phyloP scores from a whole-genome alignment of 2,329 filamentous ascomycete genomes.

The Penicillium verrucosum region DNA sequence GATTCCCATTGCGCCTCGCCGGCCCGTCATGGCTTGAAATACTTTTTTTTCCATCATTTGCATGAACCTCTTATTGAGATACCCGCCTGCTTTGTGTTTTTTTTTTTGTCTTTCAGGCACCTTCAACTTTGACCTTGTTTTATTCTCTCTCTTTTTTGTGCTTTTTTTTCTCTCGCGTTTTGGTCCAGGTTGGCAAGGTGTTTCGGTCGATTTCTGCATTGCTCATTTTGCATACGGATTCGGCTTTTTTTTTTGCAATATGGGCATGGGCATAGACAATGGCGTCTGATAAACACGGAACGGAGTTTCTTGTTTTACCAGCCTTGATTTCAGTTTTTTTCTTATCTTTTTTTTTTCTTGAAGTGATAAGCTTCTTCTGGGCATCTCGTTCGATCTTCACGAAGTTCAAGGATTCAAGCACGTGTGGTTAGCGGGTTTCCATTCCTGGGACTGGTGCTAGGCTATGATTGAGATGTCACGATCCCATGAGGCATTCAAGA shows the following conservation, averaged over 20 bases:
- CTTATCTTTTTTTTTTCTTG: neutral
- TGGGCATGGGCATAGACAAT: slow-evolving; percentile 25
- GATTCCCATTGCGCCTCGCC: slow-evolving; percentile 38
- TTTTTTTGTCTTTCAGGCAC: slow-evolving; percentile 15
- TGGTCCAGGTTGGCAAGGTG: slow-evolving; percentile 5
- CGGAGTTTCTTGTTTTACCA: slow-evolving; percentile 17
- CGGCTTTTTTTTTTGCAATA: slow-evolving; percentile 8
- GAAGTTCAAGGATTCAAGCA: neutral
- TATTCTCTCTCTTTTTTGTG: slow-evolving; percentile 3
- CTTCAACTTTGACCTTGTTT: slow-evolving; percentile 9
- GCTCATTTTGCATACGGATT: slow-evolving; percentile 6
- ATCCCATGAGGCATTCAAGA: slow-evolving; percentile 20
- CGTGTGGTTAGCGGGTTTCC: neutral
- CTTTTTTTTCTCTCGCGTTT: slow-evolving; percentile 8
- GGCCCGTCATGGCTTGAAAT: slow-evolving; percentile 36
- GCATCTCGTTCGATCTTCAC: neutral
- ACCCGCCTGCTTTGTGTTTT: slow-evolving; percentile 11
- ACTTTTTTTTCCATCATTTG: slow-evolving; percentile 8
- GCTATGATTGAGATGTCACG: slow-evolving; percentile 12
- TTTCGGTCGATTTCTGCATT: slow-evolving; percentile 1
- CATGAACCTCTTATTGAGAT: slow-evolving; percentile 13
- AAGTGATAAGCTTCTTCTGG: slow-evolving; percentile 7
- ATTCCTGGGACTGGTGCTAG: neutral
- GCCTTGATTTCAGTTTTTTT: neutral
- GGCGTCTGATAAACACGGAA: slow-evolving; percentile 24